These are phyloP conservation scores for Plectosphaerella plurivora DNA, from an alignment of 2,329 filamentous ascomycete genomes.

Conservation along the genomic window DNA sequence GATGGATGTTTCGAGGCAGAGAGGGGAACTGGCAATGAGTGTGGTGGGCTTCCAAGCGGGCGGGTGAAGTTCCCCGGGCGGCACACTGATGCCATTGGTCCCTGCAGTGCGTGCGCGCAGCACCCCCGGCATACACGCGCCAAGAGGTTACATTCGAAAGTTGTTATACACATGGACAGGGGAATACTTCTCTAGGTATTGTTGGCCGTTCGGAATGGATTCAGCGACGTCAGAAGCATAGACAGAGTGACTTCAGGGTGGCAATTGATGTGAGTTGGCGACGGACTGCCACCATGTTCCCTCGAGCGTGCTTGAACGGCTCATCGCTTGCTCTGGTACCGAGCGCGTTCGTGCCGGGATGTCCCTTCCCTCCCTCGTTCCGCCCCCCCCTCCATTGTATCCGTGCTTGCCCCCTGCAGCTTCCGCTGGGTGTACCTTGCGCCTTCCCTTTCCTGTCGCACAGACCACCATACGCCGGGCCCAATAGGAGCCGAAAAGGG, in stretches of 20 bases:
- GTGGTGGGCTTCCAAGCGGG: neutral
- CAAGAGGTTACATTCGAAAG: too few relatives aligned
- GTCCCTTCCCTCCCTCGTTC: neutral
- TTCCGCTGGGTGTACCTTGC: slow-evolving; percentile 1
- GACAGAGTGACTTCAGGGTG: too few relatives aligned
- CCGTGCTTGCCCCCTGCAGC: neutral
- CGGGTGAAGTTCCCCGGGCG: neutral
- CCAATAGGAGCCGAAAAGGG: neutral
- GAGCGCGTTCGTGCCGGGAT: neutral
- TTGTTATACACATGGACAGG: too few relatives aligned
- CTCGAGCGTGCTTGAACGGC: too few relatives aligned
- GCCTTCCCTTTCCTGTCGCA: slow-evolving; percentile 1
- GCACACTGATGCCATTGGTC: neutral
- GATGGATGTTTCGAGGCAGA: too few relatives aligned
- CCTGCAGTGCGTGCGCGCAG: neutral
- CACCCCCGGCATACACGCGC: neutral
- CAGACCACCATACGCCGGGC: neutral
- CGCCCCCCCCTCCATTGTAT: neutral
- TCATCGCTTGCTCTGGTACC: neutral
- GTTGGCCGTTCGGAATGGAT: too few relatives aligned
- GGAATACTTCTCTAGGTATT: too few relatives aligned
- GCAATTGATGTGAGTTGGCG: too few relatives aligned
- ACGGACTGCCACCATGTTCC: too few relatives aligned
- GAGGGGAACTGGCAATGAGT: too few relatives aligned
- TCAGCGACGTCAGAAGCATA: too few relatives aligned